Evolutionary conservation across 352 stramenopile genomes (phyloP).

Genomic region (Peronospora farinosa): DNA sequence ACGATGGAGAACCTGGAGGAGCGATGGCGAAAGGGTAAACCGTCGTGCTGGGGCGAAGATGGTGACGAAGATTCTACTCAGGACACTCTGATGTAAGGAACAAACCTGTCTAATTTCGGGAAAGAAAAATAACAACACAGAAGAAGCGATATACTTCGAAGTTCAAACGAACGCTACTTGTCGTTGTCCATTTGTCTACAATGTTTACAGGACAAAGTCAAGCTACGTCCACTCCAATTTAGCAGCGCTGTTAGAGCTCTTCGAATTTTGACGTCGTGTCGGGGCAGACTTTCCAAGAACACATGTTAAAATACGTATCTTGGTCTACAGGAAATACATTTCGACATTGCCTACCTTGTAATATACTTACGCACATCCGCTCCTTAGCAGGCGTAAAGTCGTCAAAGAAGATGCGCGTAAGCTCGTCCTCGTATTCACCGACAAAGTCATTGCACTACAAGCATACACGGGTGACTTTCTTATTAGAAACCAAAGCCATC

Average conservation of each 20-base stretch:
- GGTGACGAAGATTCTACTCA: constrained; percentile 27
- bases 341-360: constrained; percentile 38
- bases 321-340: background rate
- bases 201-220: constrained; percentile 4
- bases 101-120: background rate
- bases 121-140: background rate
- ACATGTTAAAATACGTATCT: background rate
- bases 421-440: constrained; percentile 71
- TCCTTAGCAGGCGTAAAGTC: constrained; percentile 61
- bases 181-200: constrained; percentile 8
- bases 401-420: constrained; percentile 74
- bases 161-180: constrained; percentile 4
- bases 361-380: constrained; percentile 40
- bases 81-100: constrained; percentile 18
- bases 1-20: constrained; percentile 90
- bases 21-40: constrained; percentile 89
- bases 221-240: constrained; percentile 8
- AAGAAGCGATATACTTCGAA: background rate
- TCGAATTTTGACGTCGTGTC: constrained; percentile 23
- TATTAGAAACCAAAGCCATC: background rate
- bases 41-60: constrained; percentile 79
- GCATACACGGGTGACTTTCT: constrained; percentile 1
- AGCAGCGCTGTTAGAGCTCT: constrained; percentile 31
- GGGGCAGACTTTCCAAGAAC: constrained; percentile 15
- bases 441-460: constrained; percentile 70